Evolutionary conservation across 2,329 filamentous ascomycete genomes (phyloP), one percentile per base, ranked within the genome.

Genomic region (Paecilomyces niveus): DNA sequence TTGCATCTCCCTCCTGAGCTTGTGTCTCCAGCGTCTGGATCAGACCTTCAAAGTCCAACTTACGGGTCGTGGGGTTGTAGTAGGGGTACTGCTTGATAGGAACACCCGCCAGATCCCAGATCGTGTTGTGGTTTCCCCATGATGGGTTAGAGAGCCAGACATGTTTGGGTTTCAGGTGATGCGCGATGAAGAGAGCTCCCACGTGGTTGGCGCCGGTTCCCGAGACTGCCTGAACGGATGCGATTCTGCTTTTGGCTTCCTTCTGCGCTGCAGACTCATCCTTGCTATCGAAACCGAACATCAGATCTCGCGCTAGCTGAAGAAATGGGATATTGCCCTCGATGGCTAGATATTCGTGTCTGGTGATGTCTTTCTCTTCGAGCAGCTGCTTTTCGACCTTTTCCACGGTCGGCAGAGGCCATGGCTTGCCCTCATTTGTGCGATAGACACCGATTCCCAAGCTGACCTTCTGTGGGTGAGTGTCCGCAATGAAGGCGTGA

Each of bases 321-420:
- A 91, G 93, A 80, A 97, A 96, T 61, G 86, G 81, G 56, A 86
- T 78, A 62, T 96, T 84, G 70, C 94, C 94, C 64, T 91, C 88
- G 74, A 97, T 97, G 58, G 93, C 92, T 58, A 93, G 90, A 80
- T 97, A 99, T 81, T 99, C 94, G 81, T 97, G 94, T 79, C 97
- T 93, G 68, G 94, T 84, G 57, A 90, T 83, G 70, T 92, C 90
- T 77, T 97, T 90, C 73, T 89, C 87, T 72, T 85, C 87, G 64
- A 96, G 84, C 68, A 91, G 85, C 67, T 91, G 59, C 66, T 80
- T 71, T 79, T 74, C 72, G 21, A 93, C 92, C 87, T 93, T 92
- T 78, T 90, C 92, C 61, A 97, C 92, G 8, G 95, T 91, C 11
- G 92, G 92, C 60, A 97, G 78, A 61, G 96, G 88, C 92, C 92